Base-by-base conservation (phyloP, 441 rosid genomes). In the Pelargonium citronellum region DNA sequence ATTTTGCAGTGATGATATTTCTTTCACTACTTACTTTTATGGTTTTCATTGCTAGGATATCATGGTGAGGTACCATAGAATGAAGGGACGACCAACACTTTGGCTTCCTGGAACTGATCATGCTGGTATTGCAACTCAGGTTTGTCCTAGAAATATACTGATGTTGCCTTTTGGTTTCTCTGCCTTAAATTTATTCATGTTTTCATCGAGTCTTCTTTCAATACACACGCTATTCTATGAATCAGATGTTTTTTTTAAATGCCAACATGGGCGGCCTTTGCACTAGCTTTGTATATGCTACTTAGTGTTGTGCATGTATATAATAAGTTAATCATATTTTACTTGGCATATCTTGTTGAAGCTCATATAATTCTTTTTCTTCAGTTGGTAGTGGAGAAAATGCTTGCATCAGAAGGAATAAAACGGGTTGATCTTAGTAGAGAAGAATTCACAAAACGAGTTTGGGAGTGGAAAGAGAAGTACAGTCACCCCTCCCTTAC, bases 51-150 rank as follows among this genome's bases (percentile, higher is more conserved):
- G 69, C 34, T 78, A 94, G 99, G 99, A 94, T 79, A 87, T 94
- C 65, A 87, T 94, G 99, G 85, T 87, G 73, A 87, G 99, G 78
- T 91, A 87, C 83, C 79, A 87, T 66, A 84, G 99, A 43, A 94
- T 94, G 99, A 94, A 80, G 80, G 99, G 97, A 73, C 90, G 84
- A 76, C 97, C 99, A 69, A 87, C 99, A 39, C 87, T 94, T 61
- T 94, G 99, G 99, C 83, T 94, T 82, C 99, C 99, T 57, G 97
- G 99, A 73, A 87, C 97, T 68, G 99, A 94, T 84, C 99, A 94
- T 86, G 99, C 99, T 69, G 99, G 97, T 67, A 94, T 94, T 69
- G 99, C 99, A 71, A 91, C 99, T 72, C 99, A 90, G 99, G 99
- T 94, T 71, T 46, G 77, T 81, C 70, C 73, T 69, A 61, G n/a